These are phyloP conservation scores for Niebla homalea DNA, from an alignment of 495 filamentous ascomycete genomes.

Conservation along the genomic window DNA sequence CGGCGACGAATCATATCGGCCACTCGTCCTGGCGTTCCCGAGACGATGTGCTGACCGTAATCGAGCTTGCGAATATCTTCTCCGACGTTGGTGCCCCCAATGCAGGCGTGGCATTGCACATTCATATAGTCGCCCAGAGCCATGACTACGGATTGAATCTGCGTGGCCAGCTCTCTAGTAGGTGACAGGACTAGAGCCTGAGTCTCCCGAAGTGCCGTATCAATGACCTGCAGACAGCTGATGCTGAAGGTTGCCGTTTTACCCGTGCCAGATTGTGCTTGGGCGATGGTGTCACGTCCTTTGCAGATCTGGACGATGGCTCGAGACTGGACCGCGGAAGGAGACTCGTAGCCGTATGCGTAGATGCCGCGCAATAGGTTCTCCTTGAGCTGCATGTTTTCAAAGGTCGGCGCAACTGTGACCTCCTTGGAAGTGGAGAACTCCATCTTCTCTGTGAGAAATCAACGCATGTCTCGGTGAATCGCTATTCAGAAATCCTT, in stretches of 20 bases:
- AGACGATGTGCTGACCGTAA: slow-evolving; percentile 93
- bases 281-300: slow-evolving; percentile 94
- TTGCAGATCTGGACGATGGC: slow-evolving; percentile 99
- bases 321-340: slow-evolving; percentile 90
- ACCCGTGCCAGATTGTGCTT: slow-evolving; percentile 98
- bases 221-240: slow-evolving; percentile 89
- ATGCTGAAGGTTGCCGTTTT: slow-evolving; percentile 99
- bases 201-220: slow-evolving; percentile 69
- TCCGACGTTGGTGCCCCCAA: slow-evolving; percentile 92
- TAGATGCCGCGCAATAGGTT: slow-evolving; percentile 95
- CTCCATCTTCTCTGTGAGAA: slow-evolving; percentile 69
- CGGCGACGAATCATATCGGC: slow-evolving; percentile 98
- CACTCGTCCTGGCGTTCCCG: slow-evolving; percentile 88
- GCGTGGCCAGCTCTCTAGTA: slow-evolving; percentile 91
- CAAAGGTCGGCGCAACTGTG: slow-evolving; percentile 60
- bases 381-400: slow-evolving; percentile 83
- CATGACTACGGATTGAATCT: slow-evolving; percentile 96
- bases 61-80: slow-evolving; percentile 96
- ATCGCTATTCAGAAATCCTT: slow-evolving; percentile 7
- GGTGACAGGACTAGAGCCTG: slow-evolving; percentile 96
- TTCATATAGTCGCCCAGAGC: slow-evolving; percentile 99
- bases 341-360: slow-evolving; percentile 95
- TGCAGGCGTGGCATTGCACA: slow-evolving; percentile 96
- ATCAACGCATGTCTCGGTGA: slow-evolving; percentile 14
- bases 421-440: slow-evolving; percentile 98